A percentile compares a stretch with the other conserved stretches of the same genome.
These are phyloP conservation scores for Dictyostelium purpureum DNA, from an alignment of 78 protist genomes.

Conservation along the genomic window DNA sequence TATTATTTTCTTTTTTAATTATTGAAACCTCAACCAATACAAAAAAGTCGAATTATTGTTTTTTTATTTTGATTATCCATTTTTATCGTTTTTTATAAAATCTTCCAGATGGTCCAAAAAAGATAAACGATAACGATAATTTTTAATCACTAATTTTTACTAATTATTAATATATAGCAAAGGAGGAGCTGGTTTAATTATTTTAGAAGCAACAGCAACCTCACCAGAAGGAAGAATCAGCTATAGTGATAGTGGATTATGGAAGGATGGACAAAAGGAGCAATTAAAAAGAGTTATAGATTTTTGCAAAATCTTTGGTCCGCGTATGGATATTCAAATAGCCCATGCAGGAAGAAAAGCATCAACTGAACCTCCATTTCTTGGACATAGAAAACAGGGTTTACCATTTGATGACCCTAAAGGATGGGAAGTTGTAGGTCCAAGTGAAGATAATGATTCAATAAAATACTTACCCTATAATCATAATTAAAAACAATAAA, in stretches of 20 bases:
- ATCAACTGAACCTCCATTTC: constrained; percentile 18
- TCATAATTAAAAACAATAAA: too few species aligned
- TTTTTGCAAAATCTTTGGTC: not conserved
- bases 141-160: too few species aligned
- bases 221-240: constrained; percentile 48
- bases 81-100: too few species aligned
- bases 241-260: constrained; percentile 33
- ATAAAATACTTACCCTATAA: too few species aligned
- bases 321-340: constrained; percentile 46
- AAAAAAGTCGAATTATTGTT: too few species aligned
- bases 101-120: too few species aligned
- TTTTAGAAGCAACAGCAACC: constrained; percentile 46
- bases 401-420: not conserved
- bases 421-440: constrained; percentile 22
- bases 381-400: not conserved
- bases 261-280: constrained; percentile 74
- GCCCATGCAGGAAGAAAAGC: constrained; percentile 72
- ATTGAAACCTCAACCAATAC: too few species aligned
- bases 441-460: too few species aligned
- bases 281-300: constrained; percentile 37
- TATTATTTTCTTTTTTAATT: too few species aligned
- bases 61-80: too few species aligned
- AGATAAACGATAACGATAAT: too few species aligned
- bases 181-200: constrained; percentile 44
- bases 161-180: too few species aligned